Evolutionary conservation across 805 yeast species (phyloP).

Genomic region (Tetrapisispora taiwanensis): DNA sequence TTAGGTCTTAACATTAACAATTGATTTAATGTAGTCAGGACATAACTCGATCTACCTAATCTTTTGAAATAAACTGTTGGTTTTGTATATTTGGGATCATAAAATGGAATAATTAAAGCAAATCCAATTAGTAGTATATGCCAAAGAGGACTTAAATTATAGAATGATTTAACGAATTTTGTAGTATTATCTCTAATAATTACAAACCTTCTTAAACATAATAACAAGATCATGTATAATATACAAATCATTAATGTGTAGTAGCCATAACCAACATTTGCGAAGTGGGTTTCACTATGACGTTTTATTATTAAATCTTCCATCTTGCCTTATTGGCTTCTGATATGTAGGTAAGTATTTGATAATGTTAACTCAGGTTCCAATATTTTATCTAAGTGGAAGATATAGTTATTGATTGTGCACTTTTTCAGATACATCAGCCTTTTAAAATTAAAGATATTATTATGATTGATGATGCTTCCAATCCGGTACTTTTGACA

Average conservation of each 20-base stretch:
- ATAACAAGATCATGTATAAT: constrained; percentile 31
- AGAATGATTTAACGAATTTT: constrained; percentile 27
- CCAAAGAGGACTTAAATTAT: constrained; percentile 27
- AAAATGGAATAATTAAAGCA: constrained; percentile 30
- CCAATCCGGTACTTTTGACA: too few species aligned
- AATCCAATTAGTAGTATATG: constrained; percentile 30
- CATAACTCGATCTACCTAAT: constrained; percentile 51
- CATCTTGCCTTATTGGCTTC: neutral
- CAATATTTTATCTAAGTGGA: too few species aligned
- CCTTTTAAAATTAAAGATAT: too few species aligned
- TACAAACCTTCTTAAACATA: constrained; percentile 28
- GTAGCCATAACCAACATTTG: constrained; percentile 55
- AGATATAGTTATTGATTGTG: too few species aligned
- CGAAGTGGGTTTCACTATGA: constrained; percentile 45
- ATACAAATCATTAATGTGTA: constrained; percentile 35
- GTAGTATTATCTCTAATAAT: constrained; percentile 32
- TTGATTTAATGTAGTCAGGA: constrained; percentile 48
- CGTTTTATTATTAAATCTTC: constrained; percentile 20
- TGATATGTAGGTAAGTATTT: too few species aligned
- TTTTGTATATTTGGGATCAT: constrained; percentile 16
- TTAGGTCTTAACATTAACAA: constrained; percentile 48
- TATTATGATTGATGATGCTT: too few species aligned
- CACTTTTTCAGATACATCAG: too few species aligned
- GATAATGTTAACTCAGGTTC: too few species aligned
- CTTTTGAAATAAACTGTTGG: constrained; percentile 36